These are phyloP conservation scores for Microcyclospora pomicola DNA, from an alignment of 2,329 filamentous ascomycete species.

Conservation along the genomic window DNA sequence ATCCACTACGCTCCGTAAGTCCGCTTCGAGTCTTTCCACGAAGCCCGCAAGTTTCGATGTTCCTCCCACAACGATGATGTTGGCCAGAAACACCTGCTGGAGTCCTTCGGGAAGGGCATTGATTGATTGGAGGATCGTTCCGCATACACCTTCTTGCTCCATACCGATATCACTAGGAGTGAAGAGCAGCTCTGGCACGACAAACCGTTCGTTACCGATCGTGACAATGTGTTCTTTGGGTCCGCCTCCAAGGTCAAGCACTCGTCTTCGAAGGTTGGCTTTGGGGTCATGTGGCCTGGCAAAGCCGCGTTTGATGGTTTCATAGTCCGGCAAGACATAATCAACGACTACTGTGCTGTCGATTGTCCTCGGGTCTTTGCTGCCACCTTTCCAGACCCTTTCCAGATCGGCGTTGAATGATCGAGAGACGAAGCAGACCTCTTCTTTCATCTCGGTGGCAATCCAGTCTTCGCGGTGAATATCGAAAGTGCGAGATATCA, in stretches of 20 bases:
- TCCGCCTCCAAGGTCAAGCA: conserved; percentile 33
- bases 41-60: conserved; percentile 72
- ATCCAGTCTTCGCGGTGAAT: conserved; percentile 89
- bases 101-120: conserved; percentile 63
- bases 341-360: conserved; percentile 57
- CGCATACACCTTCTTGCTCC: conserved; percentile 66
- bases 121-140: conserved; percentile 69
- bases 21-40: conserved; percentile 49
- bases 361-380: conserved; percentile 39
- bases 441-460: conserved; percentile 92
- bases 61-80: conserved; percentile 79
- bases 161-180: conserved; percentile 74
- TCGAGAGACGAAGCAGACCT: conserved; percentile 57
- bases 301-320: conserved; percentile 49
- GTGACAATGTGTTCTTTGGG: conserved; percentile 65
- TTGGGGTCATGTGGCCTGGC: conserved; percentile 64
- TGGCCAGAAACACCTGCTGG: conserved; percentile 71
- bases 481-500: conserved; percentile 87
- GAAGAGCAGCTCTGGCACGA: conserved; percentile 81
- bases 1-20: conserved; percentile 23
- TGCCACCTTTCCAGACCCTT: conserved; percentile 65
- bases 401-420: conserved; percentile 63
- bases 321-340: conserved; percentile 79
- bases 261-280: conserved; percentile 39
- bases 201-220: conserved; percentile 82